Base-by-base conservation (phyloP, 129 eudicot species). In the Deinandra increscens region DNA sequence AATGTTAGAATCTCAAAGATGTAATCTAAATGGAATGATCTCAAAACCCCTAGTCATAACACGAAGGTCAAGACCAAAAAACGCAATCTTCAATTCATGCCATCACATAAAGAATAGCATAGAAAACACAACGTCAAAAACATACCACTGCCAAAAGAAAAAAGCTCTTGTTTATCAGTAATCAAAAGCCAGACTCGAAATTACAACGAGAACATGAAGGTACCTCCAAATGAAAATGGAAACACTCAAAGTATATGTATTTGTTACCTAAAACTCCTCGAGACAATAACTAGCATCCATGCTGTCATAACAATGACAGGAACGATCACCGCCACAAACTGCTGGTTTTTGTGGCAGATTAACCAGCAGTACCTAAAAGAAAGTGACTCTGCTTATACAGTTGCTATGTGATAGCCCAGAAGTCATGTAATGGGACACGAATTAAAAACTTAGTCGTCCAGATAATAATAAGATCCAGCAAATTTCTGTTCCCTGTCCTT, bases 401-500 rank as follows among this genome's bases (percentile, higher is more conserved):
- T 22, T 70, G 75, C 53, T 38, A 41, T n/a, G 51, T 18, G 51
- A 69, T 5, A 11, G 18, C 31, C 68, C 68, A 42, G 1, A 20
- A 61, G 70, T 61, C 77, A 33, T 53, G 64, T 34, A 26, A 23
- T 58, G 67, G 7, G 26, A 68, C 62, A 10, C 3, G 20, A 33
- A 51, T 34, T 61, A 17, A n/a, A 2, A 60, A 65, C 33, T 84
- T 69, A 91, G 61, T 88, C 97, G 43, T 91, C 97, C 73, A 88
- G 72, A 48, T 91, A 91, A 68, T 91, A 91, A 65, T 88, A 82
- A 34, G 97, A 87, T 68, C 97, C 97, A 61, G 96, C 97, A 53
- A 72, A 15, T 79, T 91, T 91, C 84, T 91, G 97, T 80, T 88
- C 97, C 78, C 93, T 79, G 82, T 91, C 96, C 84, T 88, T 84